Evolutionary conservation across 1,139 yeast genomes (phyloP), one percentile per base, ranked within the genome.

Genomic region (Casaregolazyma lundiana): DNA sequence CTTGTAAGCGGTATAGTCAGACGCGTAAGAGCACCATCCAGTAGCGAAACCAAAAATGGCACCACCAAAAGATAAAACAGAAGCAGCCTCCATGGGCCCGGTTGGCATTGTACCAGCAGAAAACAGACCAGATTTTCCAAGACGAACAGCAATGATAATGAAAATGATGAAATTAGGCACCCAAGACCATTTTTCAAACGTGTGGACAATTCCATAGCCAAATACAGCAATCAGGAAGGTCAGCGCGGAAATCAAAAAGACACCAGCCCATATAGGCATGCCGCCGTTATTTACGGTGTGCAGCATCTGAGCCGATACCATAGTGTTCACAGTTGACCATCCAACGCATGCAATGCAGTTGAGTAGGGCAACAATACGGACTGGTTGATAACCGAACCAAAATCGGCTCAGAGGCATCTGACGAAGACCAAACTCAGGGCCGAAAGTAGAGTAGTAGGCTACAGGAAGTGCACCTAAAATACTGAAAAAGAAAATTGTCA

Each of bases 1-100:
- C 77, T 86, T 89, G 71, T 88, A 90, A 45, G 84, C 90, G 46
- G 96, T 87, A 69, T 89, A 90, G 69, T 89, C 97, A 37, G 95
- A 80, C 40, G 96, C 94, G 61, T 84, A 87, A 19, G 96, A 84
- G 49, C 95, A 80, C 97, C 97, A 89, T 53, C 97, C 97, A 48
- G 96, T 79, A 44, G 96, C 95, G 61, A 84, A 90, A 53, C 97
- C 97, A 60, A 77, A 90, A 53, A 86, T 68, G 43, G 95, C 71
- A 63, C 89, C 83, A 63, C 97, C 97, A 59, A 85, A 88, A 35
- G 94, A 81, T 49, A 90, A 73, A 26, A 88, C 92, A 58, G 68
- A 62, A 56, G 90, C 96, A 39, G 95, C 95, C 50, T 72, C 77
- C n/a, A 62, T 54, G 5, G 62, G 59, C 9, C 78, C 77, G 6